Evolutionary conservation across 2,329 filamentous ascomycete species (phyloP).

Genomic region (Paecilomyces fulvus): DNA sequence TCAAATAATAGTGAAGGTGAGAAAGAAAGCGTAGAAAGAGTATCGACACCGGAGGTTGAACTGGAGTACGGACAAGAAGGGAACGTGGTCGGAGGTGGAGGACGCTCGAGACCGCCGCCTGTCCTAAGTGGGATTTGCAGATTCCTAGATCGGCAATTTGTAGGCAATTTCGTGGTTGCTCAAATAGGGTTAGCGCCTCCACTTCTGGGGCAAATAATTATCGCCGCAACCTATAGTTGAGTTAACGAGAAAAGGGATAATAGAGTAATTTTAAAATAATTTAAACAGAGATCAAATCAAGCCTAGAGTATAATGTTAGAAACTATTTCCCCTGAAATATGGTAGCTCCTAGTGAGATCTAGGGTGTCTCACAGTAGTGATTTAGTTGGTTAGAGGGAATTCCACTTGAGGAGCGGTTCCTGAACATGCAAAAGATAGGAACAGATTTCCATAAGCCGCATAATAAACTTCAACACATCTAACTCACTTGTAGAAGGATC

Average conservation of each 20-base stretch:
- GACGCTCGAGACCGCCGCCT: slow-evolving; percentile 3
- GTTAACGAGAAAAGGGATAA: neutral
- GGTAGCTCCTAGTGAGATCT: too few relatives aligned
- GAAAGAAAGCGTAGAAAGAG: slow-evolving; percentile 1
- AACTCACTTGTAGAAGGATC: too few relatives aligned
- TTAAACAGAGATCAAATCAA: too few relatives aligned
- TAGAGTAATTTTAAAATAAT: neutral
- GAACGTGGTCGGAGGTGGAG: slow-evolving; percentile 29
- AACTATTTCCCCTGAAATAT: too few relatives aligned
- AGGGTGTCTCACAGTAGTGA: too few relatives aligned
- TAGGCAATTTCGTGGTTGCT: neutral
- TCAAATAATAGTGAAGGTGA: slow-evolving; percentile 1
- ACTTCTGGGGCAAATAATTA: neutral
- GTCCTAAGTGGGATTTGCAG: slow-evolving; percentile 32
- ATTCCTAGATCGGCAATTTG: slow-evolving; percentile 12
- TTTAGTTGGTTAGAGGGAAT: too few relatives aligned
- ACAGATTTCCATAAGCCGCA: too few relatives aligned
- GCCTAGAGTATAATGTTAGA: too few relatives aligned
- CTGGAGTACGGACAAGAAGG: slow-evolving; percentile 15
- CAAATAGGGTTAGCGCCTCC: neutral
- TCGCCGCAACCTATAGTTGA: neutral
- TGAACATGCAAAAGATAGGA: too few relatives aligned
- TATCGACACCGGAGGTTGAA: slow-evolving; percentile 8
- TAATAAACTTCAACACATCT: too few relatives aligned
- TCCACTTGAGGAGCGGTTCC: too few relatives aligned